Evolutionary conservation across 2,329 filamentous ascomycete species (phyloP), one percentile per base, ranked within the genome.

Genomic region (Aureobasidium sp.): DNA sequence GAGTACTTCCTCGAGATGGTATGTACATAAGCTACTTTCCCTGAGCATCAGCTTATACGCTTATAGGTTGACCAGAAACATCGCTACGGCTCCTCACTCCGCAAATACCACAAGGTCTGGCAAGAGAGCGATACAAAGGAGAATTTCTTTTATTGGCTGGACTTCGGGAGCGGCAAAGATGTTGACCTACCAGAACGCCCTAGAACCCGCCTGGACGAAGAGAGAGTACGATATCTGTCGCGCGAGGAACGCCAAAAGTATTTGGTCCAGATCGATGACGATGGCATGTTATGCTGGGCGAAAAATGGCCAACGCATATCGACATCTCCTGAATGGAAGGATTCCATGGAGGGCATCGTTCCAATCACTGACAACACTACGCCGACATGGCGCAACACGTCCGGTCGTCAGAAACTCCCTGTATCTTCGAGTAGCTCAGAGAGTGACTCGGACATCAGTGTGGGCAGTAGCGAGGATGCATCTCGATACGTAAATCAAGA

Each of bases 131-230:
- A 89, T 32, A 93, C 90, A 0, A 83, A 85, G 5, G 88, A 96
- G 71, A 96, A 94, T 70, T 97, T 92, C 80, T 96, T 96, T 72
- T 93, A 91, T 75, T 96, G 92, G 91, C 79, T 96, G 1, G 92
- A 97, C 71, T 80, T 88, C 62, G 92, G 92, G 5, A 86, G 87
- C 53, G 92, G 92, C 0, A 85, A 79, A 66, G 73, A 82, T 42
- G 71, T 94, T 47, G 87, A 93, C 65, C 77, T 93, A 13, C 81
- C 85, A 4, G 81, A 83, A 0, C 91, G 91, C 65, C 86, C 90
- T 1, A 81, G 92, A 39, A 86, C 89, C 63, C 79, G 85, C 14
- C 77, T 96, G 7, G 89, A 94, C 57, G 81, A 83, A 29, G 90
- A 96, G 72, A 85, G 87, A 68, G 89, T 96, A 1, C 83, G 92